Conservation (phyloP, 331 rosid genomes). For the Acacia concinna region DNA sequence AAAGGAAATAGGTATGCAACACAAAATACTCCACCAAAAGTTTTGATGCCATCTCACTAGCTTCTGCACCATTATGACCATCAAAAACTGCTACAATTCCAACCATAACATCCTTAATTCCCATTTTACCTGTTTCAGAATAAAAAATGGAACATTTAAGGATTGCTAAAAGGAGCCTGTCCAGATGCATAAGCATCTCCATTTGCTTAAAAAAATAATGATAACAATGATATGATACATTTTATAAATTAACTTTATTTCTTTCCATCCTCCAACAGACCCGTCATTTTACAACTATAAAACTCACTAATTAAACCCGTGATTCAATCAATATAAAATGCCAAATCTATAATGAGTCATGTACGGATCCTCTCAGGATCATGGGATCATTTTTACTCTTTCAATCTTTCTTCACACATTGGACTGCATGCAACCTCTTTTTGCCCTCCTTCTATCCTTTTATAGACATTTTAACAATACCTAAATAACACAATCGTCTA, state of each 20-base stretch:
- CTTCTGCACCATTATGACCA: slow-evolving; percentile 93
- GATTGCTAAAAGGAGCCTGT: not conserved
- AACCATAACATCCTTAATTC: slow-evolving; percentile 75
- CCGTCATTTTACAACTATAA: not conserved
- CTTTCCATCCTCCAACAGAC: not conserved
- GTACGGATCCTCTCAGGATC: not conserved
- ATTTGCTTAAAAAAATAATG: not conserved
- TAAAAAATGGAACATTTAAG: slow-evolving; percentile 25
- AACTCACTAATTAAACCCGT: not conserved
- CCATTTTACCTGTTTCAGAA: slow-evolving; percentile 53
- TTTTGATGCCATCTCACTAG: slow-evolving; percentile 89
- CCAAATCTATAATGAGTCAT: not conserved
- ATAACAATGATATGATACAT: not conserved
- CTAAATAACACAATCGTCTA: not conserved
- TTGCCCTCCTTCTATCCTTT: not conserved
- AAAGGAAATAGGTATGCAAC: slow-evolving; percentile 87
- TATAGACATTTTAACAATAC: not conserved
- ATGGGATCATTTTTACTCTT: not conserved
- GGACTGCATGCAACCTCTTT: not conserved
- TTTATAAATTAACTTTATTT: not conserved
- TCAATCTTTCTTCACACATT: not conserved
- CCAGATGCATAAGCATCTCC: not conserved
- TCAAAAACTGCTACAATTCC: slow-evolving; percentile 86
- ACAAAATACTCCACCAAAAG: slow-evolving; percentile 85
- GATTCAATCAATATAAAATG: not conserved